Conservation (phyloP, 2,329 filamentous ascomycete species). For the Pleoardoris graminearum region DNA sequence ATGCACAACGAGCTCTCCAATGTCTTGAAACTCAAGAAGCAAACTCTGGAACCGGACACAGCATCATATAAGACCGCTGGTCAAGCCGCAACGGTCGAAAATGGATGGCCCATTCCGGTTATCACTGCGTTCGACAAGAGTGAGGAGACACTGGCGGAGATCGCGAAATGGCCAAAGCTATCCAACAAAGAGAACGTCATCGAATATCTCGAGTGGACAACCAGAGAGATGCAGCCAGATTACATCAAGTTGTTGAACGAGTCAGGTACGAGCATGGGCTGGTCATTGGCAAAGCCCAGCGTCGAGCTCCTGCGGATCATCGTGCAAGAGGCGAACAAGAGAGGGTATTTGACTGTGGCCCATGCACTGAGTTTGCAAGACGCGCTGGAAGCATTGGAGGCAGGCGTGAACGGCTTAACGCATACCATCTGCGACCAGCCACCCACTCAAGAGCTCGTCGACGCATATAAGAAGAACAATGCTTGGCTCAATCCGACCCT, state of each 20-base stretch:
- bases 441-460: constrained; percentile 45
- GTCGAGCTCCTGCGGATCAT: constrained; percentile 52
- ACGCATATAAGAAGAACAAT: constrained; percentile 48
- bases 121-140: constrained; percentile 46
- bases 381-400: constrained; percentile 47
- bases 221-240: constrained; percentile 48
- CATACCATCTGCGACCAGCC: constrained; percentile 50
- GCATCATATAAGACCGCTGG: constrained; percentile 56
- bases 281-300: constrained; percentile 45
- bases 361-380: constrained; percentile 47
- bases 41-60: constrained; percentile 37
- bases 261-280: constrained; percentile 47
- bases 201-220: constrained; percentile 47
- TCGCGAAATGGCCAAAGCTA: constrained; percentile 55
- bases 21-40: constrained; percentile 34
- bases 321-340: constrained; percentile 45
- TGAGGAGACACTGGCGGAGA: constrained; percentile 43
- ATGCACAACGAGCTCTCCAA: constrained; percentile 49
- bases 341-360: constrained; percentile 46
- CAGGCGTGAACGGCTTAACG: constrained; percentile 50
- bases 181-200: constrained; percentile 47
- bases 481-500: constrained; percentile 52
- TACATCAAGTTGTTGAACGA: constrained; percentile 60
- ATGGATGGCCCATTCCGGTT: constrained; percentile 56
- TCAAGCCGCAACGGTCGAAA: constrained; percentile 55